phyloP scores from a whole-genome alignment of 768 basidiomycete genomes.

The Russula olivacea region DNA sequence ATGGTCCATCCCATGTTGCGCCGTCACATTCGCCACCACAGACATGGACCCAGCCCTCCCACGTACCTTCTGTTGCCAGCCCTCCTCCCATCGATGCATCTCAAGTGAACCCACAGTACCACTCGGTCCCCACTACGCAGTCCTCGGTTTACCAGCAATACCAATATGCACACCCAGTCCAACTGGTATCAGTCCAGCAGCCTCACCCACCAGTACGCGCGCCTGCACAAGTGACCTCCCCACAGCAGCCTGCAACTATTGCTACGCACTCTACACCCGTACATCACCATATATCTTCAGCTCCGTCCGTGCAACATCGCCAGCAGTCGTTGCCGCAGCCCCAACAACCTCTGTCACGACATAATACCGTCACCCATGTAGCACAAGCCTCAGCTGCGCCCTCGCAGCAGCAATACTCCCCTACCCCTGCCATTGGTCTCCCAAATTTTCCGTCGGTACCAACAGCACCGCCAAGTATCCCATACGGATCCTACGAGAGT shows the following conservation, averaged over 20 bases:
- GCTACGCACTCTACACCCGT: conserved; percentile 22
- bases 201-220: conserved; percentile 24
- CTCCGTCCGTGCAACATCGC: conserved; percentile 16
- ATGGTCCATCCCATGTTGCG: background rate
- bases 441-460: conserved; percentile 25
- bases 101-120: conserved; percentile 21
- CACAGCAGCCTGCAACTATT: conserved; percentile 1
- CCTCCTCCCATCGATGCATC: conserved; percentile 6
- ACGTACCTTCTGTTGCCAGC: conserved; percentile 2
- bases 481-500: conserved; percentile 17
- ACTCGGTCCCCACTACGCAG: conserved; percentile 26
- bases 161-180: conserved; percentile 31
- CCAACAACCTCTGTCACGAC: conserved; percentile 16
- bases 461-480: conserved; percentile 19
- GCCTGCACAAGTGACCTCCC: background rate
- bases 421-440: conserved; percentile 14
- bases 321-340: background rate
- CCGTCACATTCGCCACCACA: conserved; percentile 16
- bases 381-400: conserved; percentile 13
- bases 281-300: conserved; percentile 22
- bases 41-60: conserved; percentile 13
- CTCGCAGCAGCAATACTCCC: conserved; percentile 17
- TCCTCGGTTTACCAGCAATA: conserved; percentile 16
- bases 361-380: conserved; percentile 24
- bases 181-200: conserved; percentile 28